These are phyloP conservation scores for Flaveria brownii DNA, from an alignment of 129 eudicot genomes.

Conservation along the genomic window DNA sequence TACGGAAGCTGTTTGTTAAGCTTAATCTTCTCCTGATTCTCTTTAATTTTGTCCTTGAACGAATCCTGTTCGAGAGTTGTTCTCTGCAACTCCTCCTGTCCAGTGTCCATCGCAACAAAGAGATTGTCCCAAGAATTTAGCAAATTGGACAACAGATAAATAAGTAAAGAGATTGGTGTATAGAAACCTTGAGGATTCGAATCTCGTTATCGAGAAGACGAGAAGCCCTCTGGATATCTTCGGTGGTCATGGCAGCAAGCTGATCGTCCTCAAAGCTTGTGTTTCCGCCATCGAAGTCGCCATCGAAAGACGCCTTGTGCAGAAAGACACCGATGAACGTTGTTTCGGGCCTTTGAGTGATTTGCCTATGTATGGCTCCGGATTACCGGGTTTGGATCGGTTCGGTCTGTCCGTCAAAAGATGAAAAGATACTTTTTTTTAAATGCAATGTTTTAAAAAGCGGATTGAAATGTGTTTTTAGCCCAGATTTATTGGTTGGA, in stretches of 20 bases:
- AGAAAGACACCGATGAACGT: too few relatives aligned
- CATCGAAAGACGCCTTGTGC: constrained; percentile 42
- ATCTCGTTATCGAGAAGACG: constrained; percentile 86
- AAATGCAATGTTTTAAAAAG: too few relatives aligned
- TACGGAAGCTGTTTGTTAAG: constrained; percentile 94
- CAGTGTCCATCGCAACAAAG: constrained; percentile 6
- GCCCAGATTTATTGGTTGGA: too few relatives aligned
- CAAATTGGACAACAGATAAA: too few relatives aligned
- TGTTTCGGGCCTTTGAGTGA: too few relatives aligned
- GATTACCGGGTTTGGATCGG: too few relatives aligned
- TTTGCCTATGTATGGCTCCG: too few relatives aligned
- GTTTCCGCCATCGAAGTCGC: too few relatives aligned
- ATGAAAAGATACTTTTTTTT: too few relatives aligned
- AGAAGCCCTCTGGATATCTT: constrained; percentile 80
- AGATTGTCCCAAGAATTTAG: too few relatives aligned
- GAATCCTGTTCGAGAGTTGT: constrained; percentile 79
- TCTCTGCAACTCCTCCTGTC: constrained; percentile 91
- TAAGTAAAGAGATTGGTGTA: not conserved
- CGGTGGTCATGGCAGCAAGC: constrained; percentile 73
- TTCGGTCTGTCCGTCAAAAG: too few relatives aligned
- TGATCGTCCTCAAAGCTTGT: constrained; percentile 80
- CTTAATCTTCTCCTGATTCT: constrained; percentile 93
- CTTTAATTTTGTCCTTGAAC: constrained; percentile 72
- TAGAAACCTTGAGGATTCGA: constrained; percentile 70
- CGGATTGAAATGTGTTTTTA: too few relatives aligned